These are phyloP conservation scores for Cyberlindnera sargentensis DNA, from an alignment of 805 yeast genomes.

Conservation along the genomic window DNA sequence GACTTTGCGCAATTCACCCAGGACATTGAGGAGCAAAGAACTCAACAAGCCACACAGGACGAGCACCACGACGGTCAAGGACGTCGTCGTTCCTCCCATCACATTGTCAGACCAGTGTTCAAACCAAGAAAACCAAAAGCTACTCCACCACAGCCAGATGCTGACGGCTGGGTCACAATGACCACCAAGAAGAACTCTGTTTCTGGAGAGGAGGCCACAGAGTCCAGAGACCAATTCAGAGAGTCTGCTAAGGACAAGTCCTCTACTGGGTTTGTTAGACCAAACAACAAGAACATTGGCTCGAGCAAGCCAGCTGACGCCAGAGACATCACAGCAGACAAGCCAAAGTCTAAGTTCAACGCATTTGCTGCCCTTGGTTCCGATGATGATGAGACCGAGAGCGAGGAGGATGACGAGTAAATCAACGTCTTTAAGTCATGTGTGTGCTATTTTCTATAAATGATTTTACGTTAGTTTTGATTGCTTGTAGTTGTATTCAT, in stretches of 20 bases:
- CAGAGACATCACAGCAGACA: conserved; percentile 63
- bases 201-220: conserved; percentile 46
- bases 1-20: conserved; percentile 59
- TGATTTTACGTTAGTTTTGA: too few species aligned
- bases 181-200: conserved; percentile 31
- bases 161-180: conserved; percentile 79
- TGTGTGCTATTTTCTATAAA: too few species aligned
- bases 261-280: conserved; percentile 39
- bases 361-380: conserved; percentile 67
- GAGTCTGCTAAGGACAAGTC: conserved; percentile 32
- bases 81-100: conserved; percentile 52
- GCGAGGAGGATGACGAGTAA: conserved; percentile 8
- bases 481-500: too few species aligned
- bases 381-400: conserved; percentile 24
- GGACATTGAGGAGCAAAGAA: conserved; percentile 61
- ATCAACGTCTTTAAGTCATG: too few species aligned
- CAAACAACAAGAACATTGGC: conserved; percentile 69
- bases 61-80: conserved; percentile 18
- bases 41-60: conserved; percentile 26
- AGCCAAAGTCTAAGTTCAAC: conserved; percentile 60
- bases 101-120: conserved; percentile 43
- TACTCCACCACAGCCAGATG: conserved; percentile 47
- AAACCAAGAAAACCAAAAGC: conserved; percentile 19
- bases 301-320: conserved; percentile 69
- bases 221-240: conserved; percentile 38